Evolutionary conservation across 2,329 filamentous ascomycete species (phyloP).

Genomic region (Calonectria ilicicola): DNA sequence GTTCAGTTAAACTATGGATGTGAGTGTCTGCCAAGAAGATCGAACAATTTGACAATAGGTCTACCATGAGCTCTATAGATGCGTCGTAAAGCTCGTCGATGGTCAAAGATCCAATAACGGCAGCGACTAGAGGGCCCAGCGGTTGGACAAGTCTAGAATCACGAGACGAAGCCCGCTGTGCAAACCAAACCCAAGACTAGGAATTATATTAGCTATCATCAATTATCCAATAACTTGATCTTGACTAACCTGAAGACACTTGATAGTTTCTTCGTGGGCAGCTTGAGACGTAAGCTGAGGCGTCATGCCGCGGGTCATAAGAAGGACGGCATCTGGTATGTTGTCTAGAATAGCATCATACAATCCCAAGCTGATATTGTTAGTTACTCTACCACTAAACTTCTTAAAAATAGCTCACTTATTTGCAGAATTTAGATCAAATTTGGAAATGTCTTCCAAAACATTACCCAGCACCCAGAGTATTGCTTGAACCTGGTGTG

Average conservation of each 20-base stretch:
- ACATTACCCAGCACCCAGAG: constrained; percentile 70
- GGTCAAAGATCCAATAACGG: constrained; percentile 71
- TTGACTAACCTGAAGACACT: constrained; percentile 69
- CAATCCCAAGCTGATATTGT: constrained; percentile 48
- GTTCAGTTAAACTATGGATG: constrained; percentile 65
- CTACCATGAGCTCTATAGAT: constrained; percentile 73
- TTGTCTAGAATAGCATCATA: constrained; percentile 56
- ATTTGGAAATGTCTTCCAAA: constrained; percentile 60
- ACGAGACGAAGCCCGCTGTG: constrained; percentile 71
- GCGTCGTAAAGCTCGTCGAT: constrained; percentile 69
- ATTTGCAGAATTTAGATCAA: constrained; percentile 71
- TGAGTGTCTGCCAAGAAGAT: constrained; percentile 71
- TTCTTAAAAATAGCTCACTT: constrained; percentile 55
- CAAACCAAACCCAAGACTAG: constrained; percentile 81
- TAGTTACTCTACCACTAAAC: constrained; percentile 20
- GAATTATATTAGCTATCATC: constrained; percentile 13
- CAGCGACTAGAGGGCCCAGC: constrained; percentile 70
- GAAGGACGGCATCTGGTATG: constrained; percentile 51
- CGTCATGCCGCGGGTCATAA: constrained; percentile 55
- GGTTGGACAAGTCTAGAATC: constrained; percentile 68
- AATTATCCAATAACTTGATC: constrained; percentile 27
- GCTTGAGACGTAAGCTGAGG: constrained; percentile 42
- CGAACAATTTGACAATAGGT: constrained; percentile 74
- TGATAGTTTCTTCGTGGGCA: constrained; percentile 67
- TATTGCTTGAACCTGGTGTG: constrained; percentile 63